Conservation (phyloP, 2,329 filamentous ascomycete species). For the Curvularia spicifera region DNA sequence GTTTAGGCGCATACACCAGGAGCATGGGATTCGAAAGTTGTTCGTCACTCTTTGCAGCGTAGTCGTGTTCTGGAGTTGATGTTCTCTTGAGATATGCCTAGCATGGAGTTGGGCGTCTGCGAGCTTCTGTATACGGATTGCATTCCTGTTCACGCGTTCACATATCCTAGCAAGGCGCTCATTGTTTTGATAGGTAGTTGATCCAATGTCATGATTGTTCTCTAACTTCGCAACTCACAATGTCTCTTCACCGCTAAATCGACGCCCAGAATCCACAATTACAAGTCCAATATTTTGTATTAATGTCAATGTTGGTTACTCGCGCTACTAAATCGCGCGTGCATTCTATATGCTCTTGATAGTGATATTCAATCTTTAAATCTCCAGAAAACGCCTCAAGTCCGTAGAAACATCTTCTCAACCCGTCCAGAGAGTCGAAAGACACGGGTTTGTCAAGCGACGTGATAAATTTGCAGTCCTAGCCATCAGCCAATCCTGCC, state of each 20-base stretch:
- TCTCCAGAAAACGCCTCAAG: background rate
- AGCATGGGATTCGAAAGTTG: background rate
- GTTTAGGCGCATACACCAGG: slow-evolving; percentile 56
- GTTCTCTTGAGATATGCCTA: background rate
- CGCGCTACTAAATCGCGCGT: background rate
- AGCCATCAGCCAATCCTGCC: slow-evolving; percentile 37
- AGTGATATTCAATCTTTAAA: background rate
- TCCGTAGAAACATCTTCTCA: background rate
- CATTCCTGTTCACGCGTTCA: slow-evolving; percentile 2
- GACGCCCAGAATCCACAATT: background rate
- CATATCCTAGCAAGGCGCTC: slow-evolving; percentile 9
- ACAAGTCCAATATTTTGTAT: background rate
- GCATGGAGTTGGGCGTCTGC: slow-evolving; percentile 12
- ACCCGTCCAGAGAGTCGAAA: background rate
- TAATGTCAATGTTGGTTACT: background rate
- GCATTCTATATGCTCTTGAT: background rate
- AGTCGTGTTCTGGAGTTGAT: background rate
- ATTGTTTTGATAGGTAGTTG: background rate
- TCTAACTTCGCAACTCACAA: background rate
- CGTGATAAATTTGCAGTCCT: background rate
- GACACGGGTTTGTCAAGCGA: background rate
- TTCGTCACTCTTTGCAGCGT: slow-evolving; percentile 9
- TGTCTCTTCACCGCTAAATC: too few species aligned
- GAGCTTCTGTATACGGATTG: slow-evolving; percentile 3
- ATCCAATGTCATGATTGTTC: slow-evolving; percentile 6